Percentiles rank a stretch among this genome's conserved stretches.
phyloP scores from a whole-genome alignment of 352 stramenopile species.

The Sclerospora graminicola region DNA sequence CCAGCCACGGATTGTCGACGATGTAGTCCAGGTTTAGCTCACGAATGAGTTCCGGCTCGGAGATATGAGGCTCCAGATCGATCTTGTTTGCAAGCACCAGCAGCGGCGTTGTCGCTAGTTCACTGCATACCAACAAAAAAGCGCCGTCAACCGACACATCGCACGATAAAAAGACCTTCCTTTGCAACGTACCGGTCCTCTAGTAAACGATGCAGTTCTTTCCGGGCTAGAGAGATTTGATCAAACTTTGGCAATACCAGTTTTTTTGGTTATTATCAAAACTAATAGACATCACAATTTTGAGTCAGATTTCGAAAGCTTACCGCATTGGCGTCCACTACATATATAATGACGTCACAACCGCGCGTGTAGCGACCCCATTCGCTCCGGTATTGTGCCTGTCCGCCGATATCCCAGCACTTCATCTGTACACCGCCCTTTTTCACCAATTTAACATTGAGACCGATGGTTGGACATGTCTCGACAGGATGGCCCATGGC shows the following conservation, averaged over 20 bases:
- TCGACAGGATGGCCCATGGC: slow-evolving; percentile 92
- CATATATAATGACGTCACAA: slow-evolving; percentile 98
- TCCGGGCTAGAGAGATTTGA: slow-evolving; percentile 91
- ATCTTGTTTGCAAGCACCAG: slow-evolving; percentile 99
- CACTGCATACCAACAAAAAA: slow-evolving; percentile 30
- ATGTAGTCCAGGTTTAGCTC: slow-evolving; percentile 98
- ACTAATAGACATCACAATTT: too few species aligned
- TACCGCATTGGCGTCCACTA: slow-evolving; percentile 94
- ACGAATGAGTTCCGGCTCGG: slow-evolving; percentile 84
- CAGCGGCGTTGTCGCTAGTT: slow-evolving; percentile 88
- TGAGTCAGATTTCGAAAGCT: slow-evolving; percentile 4
- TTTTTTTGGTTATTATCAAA: slow-evolving; percentile 1
- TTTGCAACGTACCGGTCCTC: slow-evolving; percentile 86
- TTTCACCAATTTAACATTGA: slow-evolving; percentile 97
- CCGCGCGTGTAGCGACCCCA: slow-evolving; percentile 92
- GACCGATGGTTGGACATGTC: slow-evolving; percentile 94
- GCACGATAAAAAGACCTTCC: too few species aligned
- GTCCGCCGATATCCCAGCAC: slow-evolving; percentile 97
- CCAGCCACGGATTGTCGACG: slow-evolving; percentile 97
- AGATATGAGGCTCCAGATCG: slow-evolving; percentile 92
- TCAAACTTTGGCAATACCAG: slow-evolving; percentile 50
- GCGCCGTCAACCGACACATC: too few species aligned
- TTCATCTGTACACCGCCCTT: slow-evolving; percentile 96
- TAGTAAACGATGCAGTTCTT: slow-evolving; percentile 88
- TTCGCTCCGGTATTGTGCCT: slow-evolving; percentile 93